phyloP scores from a whole-genome alignment of 441 rosid genomes.

The Codiaeum variegatum region DNA sequence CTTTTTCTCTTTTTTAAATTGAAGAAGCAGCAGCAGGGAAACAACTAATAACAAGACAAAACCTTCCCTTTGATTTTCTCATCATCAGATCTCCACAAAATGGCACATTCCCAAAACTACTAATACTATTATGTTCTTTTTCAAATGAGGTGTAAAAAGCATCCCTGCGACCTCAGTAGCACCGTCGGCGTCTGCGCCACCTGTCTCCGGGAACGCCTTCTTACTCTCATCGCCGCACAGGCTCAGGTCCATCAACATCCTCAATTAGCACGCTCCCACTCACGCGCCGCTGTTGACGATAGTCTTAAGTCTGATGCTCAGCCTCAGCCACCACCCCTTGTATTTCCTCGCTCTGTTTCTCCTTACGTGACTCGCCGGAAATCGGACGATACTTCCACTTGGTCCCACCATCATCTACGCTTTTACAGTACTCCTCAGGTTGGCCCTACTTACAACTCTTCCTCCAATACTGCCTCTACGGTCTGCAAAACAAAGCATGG shows the following conservation, averaged over 20 bases:
- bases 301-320: conserved; percentile 29
- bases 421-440: conserved; percentile 62
- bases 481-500: conserved; percentile 27
- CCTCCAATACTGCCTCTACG: background rate
- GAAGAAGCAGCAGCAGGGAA: background rate
- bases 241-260: conserved; percentile 25
- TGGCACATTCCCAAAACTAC: background rate
- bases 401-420: conserved; percentile 25
- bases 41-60: conserved; percentile 15
- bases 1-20: background rate
- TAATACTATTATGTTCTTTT: background rate
- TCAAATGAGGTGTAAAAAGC: conserved; percentile 77
- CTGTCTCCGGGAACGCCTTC: conserved; percentile 81
- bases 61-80: conserved; percentile 11
- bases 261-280: conserved; percentile 1
- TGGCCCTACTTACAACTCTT: conserved; percentile 29
- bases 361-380: conserved; percentile 67
- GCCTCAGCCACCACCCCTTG: conserved; percentile 28
- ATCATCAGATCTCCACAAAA: conserved; percentile 21
- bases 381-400: conserved; percentile 36
- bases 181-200: conserved; percentile 80
- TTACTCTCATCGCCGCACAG: conserved; percentile 51
- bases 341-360: conserved; percentile 81
- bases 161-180: conserved; percentile 59
- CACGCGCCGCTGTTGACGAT: conserved; percentile 20